These are phyloP conservation scores for Globisporangium irregulare DNA, from an alignment of 352 stramenopile species.

Conservation along the genomic window DNA sequence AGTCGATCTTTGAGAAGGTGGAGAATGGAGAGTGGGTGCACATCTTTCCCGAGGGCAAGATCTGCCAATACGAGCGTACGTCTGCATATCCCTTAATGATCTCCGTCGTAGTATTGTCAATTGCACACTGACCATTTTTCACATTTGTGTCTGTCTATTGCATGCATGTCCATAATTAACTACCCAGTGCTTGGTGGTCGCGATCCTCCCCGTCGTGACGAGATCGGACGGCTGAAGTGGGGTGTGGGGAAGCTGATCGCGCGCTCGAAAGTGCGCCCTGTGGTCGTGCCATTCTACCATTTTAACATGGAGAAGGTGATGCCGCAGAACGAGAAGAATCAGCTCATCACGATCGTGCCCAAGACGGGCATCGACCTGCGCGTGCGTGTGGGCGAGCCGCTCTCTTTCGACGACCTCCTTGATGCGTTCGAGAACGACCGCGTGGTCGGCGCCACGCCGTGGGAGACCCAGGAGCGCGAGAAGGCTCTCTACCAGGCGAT, in stretches of 20 bases:
- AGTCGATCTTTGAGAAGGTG: slow-evolving; percentile 77
- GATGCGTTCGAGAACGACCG: slow-evolving; percentile 49
- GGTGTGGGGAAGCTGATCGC: slow-evolving; percentile 85
- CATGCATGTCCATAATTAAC: slow-evolving; percentile 1
- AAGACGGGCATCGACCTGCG: slow-evolving; percentile 43
- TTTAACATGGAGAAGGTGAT: slow-evolving; percentile 87
- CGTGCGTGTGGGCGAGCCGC: slow-evolving; percentile 67
- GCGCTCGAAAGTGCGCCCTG: slow-evolving; percentile 52
- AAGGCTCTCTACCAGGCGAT: slow-evolving; percentile 82
- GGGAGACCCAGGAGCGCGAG: slow-evolving; percentile 63
- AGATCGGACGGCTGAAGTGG: slow-evolving; percentile 86
- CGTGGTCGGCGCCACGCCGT: slow-evolving; percentile 41
- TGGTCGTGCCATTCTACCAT: slow-evolving; percentile 87
- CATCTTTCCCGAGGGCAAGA: slow-evolving; percentile 87
- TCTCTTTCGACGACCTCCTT: slow-evolving; percentile 84
- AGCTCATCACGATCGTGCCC: slow-evolving; percentile 64
- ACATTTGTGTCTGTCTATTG: neutral
- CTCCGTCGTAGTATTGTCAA: neutral
- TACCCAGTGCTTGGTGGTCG: slow-evolving; percentile 63
- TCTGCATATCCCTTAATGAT: neutral
- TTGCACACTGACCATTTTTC: neutral
- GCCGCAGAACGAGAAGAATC: slow-evolving; percentile 76
- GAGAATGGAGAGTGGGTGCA: slow-evolving; percentile 81
- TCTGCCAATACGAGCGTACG: slow-evolving; percentile 62
- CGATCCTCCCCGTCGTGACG: slow-evolving; percentile 47